Base-by-base conservation (phyloP, 1,139 yeast species). In the Schwanniomyces etchellsii region DNA sequence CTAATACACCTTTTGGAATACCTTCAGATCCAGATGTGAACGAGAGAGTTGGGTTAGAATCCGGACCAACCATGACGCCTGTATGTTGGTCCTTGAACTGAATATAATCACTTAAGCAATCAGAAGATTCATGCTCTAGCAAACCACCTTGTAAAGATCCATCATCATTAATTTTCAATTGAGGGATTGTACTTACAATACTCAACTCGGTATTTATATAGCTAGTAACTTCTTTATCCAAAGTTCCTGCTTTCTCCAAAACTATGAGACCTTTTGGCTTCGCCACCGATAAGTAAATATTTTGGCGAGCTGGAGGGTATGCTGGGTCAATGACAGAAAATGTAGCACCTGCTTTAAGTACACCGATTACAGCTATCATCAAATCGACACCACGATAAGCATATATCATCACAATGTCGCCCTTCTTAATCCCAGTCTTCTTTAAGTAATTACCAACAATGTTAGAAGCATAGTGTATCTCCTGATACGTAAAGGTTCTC, bases 21-120 rank as follows among this genome's bases (percentile, higher is more conserved):
- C 99, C 99, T 60, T 91, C 99, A 9, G 95, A 84, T 23, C 99
- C 99, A 14, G 95, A 84, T n/a, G 99, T 91, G 63, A 91, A 91
- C 0, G 96, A 84, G 30, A 91, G 69, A 3, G 99, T 91, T 28
- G 99, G 99, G 52, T 88, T 89, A 20, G 93, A 82, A 55, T 91
- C 99, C 3, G 99, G 99, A 2, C 98, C 98, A 24, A 91, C 97
- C 28, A 80, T 63, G n/a, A 91, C 91, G 15, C 95, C 96, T 2
- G 96, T 79, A 33, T 84, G 73, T 25, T 68, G 55, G 30, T 70
- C 66, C 43, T 68, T 71, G 41, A 55, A 65, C 24, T 61, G 49
- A 33, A 64, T 60, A 39, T 69, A 76, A 2, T 64, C 57, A 0
- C 53, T 53, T 26, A 88, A 64, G 27, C 75, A 57, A 49, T 85